Base-by-base conservation (phyloP, 306 rosid genomes). In the Ziziphus jujuba region DNA sequence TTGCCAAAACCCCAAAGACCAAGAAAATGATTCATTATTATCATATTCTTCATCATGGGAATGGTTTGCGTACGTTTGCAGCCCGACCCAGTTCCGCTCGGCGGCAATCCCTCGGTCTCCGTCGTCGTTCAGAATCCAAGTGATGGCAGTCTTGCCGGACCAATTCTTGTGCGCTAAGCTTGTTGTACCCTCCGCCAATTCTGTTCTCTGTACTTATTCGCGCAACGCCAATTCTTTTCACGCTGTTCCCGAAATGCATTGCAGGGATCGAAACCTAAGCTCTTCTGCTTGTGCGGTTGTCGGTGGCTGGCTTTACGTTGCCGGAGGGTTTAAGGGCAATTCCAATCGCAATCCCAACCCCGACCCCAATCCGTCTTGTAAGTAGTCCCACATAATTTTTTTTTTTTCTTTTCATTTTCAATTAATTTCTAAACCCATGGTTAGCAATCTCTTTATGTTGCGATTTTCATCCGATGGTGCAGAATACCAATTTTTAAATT, bases 301-400 rank as follows among this genome's bases (percentile, higher is more conserved):
- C 40, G 61, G 53, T 54, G 71, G 53, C 5, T 53, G 71, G 61
- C 38, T 66, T 23, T 66, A 53, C 23, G 71, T 53, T 66, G 71
- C 53, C 15, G 62, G 61, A 15, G 62, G 71, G n/a, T 53, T 7
- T 52, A 66, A 66, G 51, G 34, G 15, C 14, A 34, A 21, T 31
- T 35, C 3, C 33, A 28, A 28, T 28, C 33, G 3, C 14, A 34
- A 21, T 31, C 35, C 60, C n/a, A n/a, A n/a, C n/a, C n/a, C n/a
- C n/a, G n/a, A n/a, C n/a, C 33, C 33, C 14, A 34, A 21, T 31
- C 35, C 60, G 53, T 52, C 21, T 11, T 40, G 70, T 52, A 40
- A 40, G 52, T 23, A 40, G 52, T 23, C 23, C 52, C 43, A 13
- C 21, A 13, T 12, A 43, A 22, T 34, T n/a, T 59, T 35, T 44